A percentile compares a stretch with the other conserved stretches of the same genome.
phyloP scores from a whole-genome alignment of 495 filamentous ascomycete genomes.

The Aspergillus saccharolyticus region DNA sequence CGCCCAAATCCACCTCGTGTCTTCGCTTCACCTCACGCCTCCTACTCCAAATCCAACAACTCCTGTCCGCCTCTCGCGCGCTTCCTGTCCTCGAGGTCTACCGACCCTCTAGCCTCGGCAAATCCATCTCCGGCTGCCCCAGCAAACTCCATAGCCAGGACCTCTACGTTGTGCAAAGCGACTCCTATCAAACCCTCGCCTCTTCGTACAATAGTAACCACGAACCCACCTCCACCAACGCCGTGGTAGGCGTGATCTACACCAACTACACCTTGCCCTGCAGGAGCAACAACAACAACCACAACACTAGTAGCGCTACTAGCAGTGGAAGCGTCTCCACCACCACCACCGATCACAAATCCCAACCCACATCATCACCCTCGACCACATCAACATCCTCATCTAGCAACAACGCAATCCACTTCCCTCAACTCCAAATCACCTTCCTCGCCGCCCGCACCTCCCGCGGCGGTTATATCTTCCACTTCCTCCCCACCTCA shows the following conservation, averaged over 20 bases:
- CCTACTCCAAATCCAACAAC: slow-evolving; percentile 39
- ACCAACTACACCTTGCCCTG: neutral
- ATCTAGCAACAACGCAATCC: neutral
- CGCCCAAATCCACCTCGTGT: slow-evolving; percentile 26
- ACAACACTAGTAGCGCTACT: neutral
- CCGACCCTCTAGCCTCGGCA: slow-evolving; percentile 30
- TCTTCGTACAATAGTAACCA: neutral
- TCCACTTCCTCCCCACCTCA: neutral
- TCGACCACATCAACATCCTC: neutral
- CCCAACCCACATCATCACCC: neutral
- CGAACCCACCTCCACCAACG: neutral
- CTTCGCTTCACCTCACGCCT: slow-evolving; percentile 31
- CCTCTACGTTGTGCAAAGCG: slow-evolving; percentile 32
- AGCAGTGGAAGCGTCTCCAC: neutral
- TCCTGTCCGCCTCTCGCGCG: slow-evolving; percentile 22
- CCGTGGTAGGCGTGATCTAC: neutral
- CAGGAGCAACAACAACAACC: neutral
- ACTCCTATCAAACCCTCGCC: slow-evolving; percentile 14
- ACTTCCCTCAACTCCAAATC: neutral
- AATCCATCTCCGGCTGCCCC: slow-evolving; percentile 18
- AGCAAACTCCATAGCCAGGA: slow-evolving; percentile 29
- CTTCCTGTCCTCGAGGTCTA: slow-evolving; percentile 36
- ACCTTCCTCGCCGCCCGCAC: neutral
- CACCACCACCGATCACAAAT: neutral
- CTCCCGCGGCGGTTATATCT: neutral